Percentiles rank a stretch among this genome's conserved stretches.
Conservation (phyloP, 2,329 filamentous ascomycete species). For the Ophiostoma sp. region DNA sequence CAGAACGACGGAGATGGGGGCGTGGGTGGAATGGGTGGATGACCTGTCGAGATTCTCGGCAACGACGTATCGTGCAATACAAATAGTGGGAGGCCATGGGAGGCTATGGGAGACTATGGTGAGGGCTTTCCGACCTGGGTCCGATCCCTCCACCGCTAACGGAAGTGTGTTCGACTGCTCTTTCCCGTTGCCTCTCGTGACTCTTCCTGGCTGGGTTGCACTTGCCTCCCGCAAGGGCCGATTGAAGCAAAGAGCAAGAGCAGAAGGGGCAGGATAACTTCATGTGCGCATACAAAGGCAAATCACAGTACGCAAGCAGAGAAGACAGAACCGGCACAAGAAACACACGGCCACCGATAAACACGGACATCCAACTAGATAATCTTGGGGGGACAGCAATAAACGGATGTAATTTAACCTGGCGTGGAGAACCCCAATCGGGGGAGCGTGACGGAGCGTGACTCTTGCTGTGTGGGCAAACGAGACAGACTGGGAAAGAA, state of each 20-base stretch:
- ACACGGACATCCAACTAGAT: neutral
- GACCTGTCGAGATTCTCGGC: conserved; percentile 12
- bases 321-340: neutral
- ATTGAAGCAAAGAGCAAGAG: neutral
- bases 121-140: conserved; percentile 11
- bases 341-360: neutral
- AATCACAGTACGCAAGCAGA: neutral
- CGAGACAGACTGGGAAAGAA: conserved; percentile 10
- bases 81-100: neutral
- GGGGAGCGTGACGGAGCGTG: neutral
- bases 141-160: conserved; percentile 12
- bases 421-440: neutral
- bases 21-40: conserved; percentile 16
- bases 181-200: conserved; percentile 3
- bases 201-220: neutral
- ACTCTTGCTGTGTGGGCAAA: neutral
- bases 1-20: conserved; percentile 13
- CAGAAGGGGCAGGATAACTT: neutral
- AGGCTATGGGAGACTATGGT: neutral
- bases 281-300: neutral
- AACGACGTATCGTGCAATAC: neutral
- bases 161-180: conserved; percentile 5
- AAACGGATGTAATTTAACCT: conserved; percentile 5
- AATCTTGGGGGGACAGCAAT: neutral
- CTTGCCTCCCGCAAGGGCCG: neutral